Evolutionary conservation across 2,329 filamentous ascomycete genomes (phyloP).

Genomic region (Aureobasidium musti): DNA sequence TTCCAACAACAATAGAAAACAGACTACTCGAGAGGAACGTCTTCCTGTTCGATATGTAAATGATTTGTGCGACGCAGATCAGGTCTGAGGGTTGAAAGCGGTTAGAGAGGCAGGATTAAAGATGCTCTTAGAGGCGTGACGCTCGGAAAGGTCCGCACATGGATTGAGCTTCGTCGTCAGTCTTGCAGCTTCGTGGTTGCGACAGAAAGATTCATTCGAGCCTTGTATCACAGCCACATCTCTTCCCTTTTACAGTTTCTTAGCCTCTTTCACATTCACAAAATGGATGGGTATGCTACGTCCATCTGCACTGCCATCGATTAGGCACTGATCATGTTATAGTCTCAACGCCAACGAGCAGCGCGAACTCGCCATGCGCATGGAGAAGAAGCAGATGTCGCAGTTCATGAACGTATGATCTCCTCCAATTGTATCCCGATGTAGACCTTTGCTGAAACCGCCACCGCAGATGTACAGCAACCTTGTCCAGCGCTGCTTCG

Average conservation of each 20-base stretch:
- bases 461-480: conserved; percentile 65
- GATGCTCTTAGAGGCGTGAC: background rate
- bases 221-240: background rate
- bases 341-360: conserved; percentile 78
- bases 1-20: background rate
- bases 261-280: background rate
- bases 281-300: conserved; percentile 43
- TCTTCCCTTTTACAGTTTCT: background rate
- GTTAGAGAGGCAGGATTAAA: background rate
- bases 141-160: conserved; percentile 22
- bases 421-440: background rate
- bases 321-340: conserved; percentile 23
- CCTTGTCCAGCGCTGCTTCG: conserved; percentile 87
- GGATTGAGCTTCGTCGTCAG: conserved; percentile 25
- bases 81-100: background rate
- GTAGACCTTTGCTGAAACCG: conserved; percentile 13
- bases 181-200: conserved; percentile 1
- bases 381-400: conserved; percentile 98
- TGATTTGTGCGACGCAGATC: background rate
- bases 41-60: background rate
- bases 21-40: too few species aligned
- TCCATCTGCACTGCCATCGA: background rate
- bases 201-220: conserved; percentile 1
- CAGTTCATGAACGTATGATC: conserved; percentile 91
- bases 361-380: conserved; percentile 88